Base-by-base conservation (phyloP, 495 filamentous ascomycete genomes). In the Penicillium alfredii region DNA sequence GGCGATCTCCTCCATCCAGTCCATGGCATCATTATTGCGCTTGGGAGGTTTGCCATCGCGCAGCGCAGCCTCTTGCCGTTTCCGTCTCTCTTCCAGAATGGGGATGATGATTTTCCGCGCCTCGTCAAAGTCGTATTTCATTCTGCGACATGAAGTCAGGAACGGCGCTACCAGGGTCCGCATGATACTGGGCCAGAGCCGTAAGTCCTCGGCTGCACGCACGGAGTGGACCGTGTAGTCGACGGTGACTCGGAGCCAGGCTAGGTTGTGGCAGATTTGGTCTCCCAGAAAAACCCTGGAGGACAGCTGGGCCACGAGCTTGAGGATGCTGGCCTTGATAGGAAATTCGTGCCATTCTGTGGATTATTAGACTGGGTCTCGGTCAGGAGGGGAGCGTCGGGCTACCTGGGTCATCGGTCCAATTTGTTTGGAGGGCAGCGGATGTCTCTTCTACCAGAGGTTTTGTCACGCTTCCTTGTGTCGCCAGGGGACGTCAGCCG, bases 281-380 rank as follows among this genome's bases (percentile, higher is more conserved):
- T 51, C 35, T 11, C 74, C 75, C 30, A 76, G 61, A 30, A 78
- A 77, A 4, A 72, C 50, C 8, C 68, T 51, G 20, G 71, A 69
- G 0, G 74, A 72, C 9, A 73, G 47, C 8, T 59, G 63, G 14
- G 71, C 72, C 4, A 80, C 64, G 4, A 76, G 61, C 8, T 33
- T 20, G 3, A 37, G 36, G 11, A 46, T 26, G 4, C 12, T 37
- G 7, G 16, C 2, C n/a, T 24, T 11, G 1, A 40, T 18, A 55
- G 53, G 5, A 53, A 64, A 16, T 50, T 56, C 5, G 55, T 68
- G 20, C 68, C 39, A 39, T 60, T 55, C 18, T 57, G 10, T 9
- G 23, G 11, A 25, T 8, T 0, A 25, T 25, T 25, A 25, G 23
- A 9, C 3, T 25, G 23, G n/a, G n/a, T n/a, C n/a, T n/a, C n/a